Evolutionary conservation across 2,329 filamentous ascomycete species (phyloP).

Genomic region (Talaromyces amestolkiae): DNA sequence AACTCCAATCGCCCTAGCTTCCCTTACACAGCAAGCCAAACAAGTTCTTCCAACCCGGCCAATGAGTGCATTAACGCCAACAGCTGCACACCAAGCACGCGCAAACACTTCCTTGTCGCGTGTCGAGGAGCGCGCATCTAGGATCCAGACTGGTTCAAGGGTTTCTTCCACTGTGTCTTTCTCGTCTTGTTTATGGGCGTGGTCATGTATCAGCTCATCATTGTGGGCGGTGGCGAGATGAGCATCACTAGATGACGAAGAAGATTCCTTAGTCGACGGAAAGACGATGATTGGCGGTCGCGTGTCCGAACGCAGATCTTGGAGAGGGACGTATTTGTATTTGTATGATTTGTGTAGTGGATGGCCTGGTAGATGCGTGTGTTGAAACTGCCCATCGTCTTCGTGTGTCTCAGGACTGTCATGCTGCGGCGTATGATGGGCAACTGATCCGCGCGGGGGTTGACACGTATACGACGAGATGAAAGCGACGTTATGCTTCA

Average conservation of each 20-base stretch:
- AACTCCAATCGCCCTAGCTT: constrained; percentile 42
- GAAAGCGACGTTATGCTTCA: constrained; percentile 54
- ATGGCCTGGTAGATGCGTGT: constrained; percentile 37
- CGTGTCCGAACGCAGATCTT: constrained; percentile 23
- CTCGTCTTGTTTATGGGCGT: not conserved
- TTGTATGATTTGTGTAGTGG: constrained; percentile 37
- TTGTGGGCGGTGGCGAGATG: constrained; percentile 10
- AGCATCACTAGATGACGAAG: not conserved
- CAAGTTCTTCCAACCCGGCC: constrained; percentile 40
- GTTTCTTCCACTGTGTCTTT: not conserved
- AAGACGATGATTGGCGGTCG: constrained; percentile 19
- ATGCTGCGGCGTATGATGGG: not conserved
- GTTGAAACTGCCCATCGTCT: not conserved
- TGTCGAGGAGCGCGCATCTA: constrained; percentile 35
- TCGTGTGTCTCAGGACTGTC: not conserved
- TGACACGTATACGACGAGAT: constrained; percentile 55
- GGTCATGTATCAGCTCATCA: not conserved
- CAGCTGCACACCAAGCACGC: constrained; percentile 46
- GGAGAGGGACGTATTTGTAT: constrained; percentile 34
- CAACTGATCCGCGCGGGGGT: constrained; percentile 39
- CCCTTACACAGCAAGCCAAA: constrained; percentile 43
- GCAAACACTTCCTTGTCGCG: constrained; percentile 41
- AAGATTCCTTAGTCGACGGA: not conserved
- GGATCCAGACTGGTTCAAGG: constrained; percentile 29
- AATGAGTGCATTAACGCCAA: constrained; percentile 43